These are phyloP conservation scores for Aspergillus panamensis DNA, from an alignment of 495 filamentous ascomycete species.

Conservation along the genomic window DNA sequence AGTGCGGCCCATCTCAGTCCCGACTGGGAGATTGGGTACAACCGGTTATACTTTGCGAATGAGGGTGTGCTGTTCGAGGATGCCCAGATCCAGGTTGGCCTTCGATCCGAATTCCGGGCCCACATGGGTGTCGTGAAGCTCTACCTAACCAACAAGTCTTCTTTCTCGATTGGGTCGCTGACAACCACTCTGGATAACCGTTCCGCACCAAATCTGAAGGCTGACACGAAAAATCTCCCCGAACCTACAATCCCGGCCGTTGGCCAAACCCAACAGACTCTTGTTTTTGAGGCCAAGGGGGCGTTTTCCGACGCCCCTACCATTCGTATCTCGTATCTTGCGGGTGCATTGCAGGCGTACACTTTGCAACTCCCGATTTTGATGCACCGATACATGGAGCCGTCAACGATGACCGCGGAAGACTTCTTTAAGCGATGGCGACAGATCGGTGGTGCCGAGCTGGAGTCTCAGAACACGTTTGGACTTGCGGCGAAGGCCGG, in stretches of 20 bases:
- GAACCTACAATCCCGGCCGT: slow-evolving; percentile 74
- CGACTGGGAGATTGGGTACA: slow-evolving; percentile 91
- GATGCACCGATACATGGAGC: slow-evolving; percentile 94
- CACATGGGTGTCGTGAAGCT: slow-evolving; percentile 93
- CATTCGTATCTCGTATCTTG: slow-evolving; percentile 89
- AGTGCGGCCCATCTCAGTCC: slow-evolving; percentile 89
- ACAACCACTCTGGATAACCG: slow-evolving; percentile 90
- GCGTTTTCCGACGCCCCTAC: slow-evolving; percentile 84
- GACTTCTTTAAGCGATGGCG: slow-evolving; percentile 99
- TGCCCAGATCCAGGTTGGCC: slow-evolving; percentile 84
- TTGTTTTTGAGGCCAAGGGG: slow-evolving; percentile 84
- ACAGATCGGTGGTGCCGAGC: slow-evolving; percentile 85
- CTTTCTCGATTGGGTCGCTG: slow-evolving; percentile 77
- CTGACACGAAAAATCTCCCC: slow-evolving; percentile 82
- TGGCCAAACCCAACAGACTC: slow-evolving; percentile 84
- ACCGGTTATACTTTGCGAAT: slow-evolving; percentile 68
- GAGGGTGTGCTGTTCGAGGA: slow-evolving; percentile 96
- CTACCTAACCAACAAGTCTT: slow-evolving; percentile 92
- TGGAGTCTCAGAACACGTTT: slow-evolving; percentile 86
- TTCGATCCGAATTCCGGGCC: slow-evolving; percentile 89
- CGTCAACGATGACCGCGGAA: slow-evolving; percentile 73
- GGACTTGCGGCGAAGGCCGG: slow-evolving; percentile 51
- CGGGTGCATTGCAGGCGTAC: slow-evolving; percentile 87
- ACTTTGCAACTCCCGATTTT: slow-evolving; percentile 87
- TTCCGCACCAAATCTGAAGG: slow-evolving; percentile 64